Percentiles rank a stretch among this genome's conserved stretches.
phyloP scores from a whole-genome alignment of 1,139 yeast genomes.

The Hanseniaspora uvarum region DNA sequence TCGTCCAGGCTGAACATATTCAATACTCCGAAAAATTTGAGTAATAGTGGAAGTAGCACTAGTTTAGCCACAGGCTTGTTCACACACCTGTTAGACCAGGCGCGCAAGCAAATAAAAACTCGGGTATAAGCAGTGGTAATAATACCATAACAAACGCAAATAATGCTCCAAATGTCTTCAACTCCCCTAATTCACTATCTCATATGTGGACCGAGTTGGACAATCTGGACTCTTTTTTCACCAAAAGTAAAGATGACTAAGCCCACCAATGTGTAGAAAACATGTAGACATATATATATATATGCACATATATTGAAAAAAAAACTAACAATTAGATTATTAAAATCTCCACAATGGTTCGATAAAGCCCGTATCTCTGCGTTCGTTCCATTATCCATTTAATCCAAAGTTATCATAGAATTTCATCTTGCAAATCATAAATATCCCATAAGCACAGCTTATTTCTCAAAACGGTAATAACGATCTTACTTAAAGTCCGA shows the following conservation, averaged over 20 bases:
- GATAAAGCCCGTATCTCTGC: too few species aligned
- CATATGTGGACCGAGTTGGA: slow-evolving; percentile 96
- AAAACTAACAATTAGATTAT: too few species aligned
- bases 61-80: slow-evolving; percentile 2
- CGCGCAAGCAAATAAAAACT: neutral
- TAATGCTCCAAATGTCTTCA: neutral
- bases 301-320: too few species aligned
- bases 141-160: neutral
- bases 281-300: too few species aligned
- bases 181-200: slow-evolving; percentile 45
- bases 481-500: too few species aligned
- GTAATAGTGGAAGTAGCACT: slow-evolving; percentile 5
- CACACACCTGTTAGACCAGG: neutral
- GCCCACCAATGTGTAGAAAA: too few species aligned
- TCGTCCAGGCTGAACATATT: slow-evolving; percentile 15
- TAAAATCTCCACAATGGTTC: too few species aligned
- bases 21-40: slow-evolving; percentile 12
- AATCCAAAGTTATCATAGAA: too few species aligned
- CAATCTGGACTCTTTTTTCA: slow-evolving; percentile 84
- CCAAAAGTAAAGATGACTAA: slow-evolving; percentile 30
- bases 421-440: too few species aligned
- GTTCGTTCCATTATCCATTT: too few species aligned
- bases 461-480: too few species aligned
- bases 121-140: neutral
- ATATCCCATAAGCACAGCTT: too few species aligned